Percentiles rank a stretch among this genome's conserved stretches.
Conservation (phyloP, 2,329 filamentous ascomycete genomes). For the Diaporthe nobilis region DNA sequence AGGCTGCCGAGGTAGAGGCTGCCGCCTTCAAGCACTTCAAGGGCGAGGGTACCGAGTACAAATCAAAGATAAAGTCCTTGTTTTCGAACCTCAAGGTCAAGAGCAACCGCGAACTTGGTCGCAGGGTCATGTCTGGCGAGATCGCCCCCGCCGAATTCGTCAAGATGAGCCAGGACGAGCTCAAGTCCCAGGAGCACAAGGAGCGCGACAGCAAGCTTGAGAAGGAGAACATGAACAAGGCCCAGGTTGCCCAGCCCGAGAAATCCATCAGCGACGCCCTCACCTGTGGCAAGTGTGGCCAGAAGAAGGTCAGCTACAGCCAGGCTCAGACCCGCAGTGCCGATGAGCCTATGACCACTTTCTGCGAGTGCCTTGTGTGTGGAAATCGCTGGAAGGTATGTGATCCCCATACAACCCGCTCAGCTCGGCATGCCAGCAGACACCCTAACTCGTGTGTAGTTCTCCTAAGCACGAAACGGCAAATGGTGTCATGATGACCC, state of each 20-base stretch:
- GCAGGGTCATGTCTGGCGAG: constrained; percentile 80
- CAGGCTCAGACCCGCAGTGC: constrained; percentile 96
- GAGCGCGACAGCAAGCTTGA: constrained; percentile 82
- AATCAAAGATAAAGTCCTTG: constrained; percentile 89
- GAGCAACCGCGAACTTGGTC: constrained; percentile 83
- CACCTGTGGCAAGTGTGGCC: constrained; percentile 90
- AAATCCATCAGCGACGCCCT: constrained; percentile 91
- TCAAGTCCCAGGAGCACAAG: constrained; percentile 88
- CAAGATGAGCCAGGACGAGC: constrained; percentile 88
- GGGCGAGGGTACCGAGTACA: constrained; percentile 82
- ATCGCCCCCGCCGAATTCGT: constrained; percentile 83
- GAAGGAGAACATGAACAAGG: constrained; percentile 96
- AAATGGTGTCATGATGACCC: not conserved
- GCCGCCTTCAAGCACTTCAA: constrained; percentile 80
- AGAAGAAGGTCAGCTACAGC: constrained; percentile 95
- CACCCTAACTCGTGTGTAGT: constrained; percentile 43
- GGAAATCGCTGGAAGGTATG: constrained; percentile 81
- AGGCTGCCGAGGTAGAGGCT: constrained; percentile 85
- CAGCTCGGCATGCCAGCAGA: constrained; percentile 36
- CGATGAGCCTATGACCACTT: constrained; percentile 91
- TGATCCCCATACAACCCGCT: constrained; percentile 44
- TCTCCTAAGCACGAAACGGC: constrained; percentile 46
- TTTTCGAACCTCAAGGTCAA: constrained; percentile 97
- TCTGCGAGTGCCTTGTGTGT: constrained; percentile 79
- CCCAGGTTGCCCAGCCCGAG: constrained; percentile 92